phyloP scores from a whole-genome alignment of 139 green algal species.

The Tetradesmus lagerheimii region DNA sequence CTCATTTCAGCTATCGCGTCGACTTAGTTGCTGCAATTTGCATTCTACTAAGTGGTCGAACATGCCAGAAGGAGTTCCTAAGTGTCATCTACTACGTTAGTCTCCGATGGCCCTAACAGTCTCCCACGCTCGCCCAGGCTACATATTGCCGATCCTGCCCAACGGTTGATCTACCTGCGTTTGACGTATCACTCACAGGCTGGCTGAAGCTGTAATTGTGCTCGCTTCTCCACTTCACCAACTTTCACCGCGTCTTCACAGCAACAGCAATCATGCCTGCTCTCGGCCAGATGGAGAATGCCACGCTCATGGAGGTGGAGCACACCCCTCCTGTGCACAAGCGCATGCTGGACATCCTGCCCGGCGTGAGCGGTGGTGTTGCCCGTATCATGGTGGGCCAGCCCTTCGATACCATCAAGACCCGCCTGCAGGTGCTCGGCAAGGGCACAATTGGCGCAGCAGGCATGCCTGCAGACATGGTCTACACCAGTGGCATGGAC shows the following conservation, averaged over 20 bases:
- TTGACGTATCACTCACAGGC: neutral
- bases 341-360: conserved; percentile 55
- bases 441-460: conserved; percentile 52
- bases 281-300: conserved; percentile 8
- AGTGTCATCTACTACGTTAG: neutral
- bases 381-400: conserved; percentile 58
- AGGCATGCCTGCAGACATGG: conserved; percentile 47
- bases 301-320: conserved; percentile 55
- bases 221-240: neutral
- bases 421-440: conserved; percentile 58
- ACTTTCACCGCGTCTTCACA: neutral
- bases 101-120: conserved; percentile 11
- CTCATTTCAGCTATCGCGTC: neutral
- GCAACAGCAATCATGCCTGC: conserved; percentile 24
- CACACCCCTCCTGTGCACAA: conserved; percentile 53
- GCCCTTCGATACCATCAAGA: conserved; percentile 62
- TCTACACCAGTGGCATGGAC: conserved; percentile 54
- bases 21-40: neutral
- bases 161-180: neutral
- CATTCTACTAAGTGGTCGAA: neutral
- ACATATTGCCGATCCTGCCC: neutral
- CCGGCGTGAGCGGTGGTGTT: conserved; percentile 55
- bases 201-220: neutral
- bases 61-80: neutral
- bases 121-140: neutral